Evolutionary conservation across 805 yeast species (phyloP).

Genomic region (Ogataea glucozyma): DNA sequence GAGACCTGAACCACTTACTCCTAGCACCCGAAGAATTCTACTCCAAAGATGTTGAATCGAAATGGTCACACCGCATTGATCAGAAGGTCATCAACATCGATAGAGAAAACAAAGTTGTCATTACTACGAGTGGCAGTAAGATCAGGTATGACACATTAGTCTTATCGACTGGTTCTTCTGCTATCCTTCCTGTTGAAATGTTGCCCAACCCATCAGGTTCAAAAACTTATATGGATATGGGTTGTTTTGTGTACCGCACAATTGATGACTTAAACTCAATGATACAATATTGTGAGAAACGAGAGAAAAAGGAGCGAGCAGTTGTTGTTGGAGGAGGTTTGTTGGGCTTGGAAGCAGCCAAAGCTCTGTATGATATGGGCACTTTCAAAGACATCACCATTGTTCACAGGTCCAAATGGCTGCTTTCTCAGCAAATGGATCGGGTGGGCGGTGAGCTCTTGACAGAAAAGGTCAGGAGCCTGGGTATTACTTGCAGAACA

Average conservation of each 20-base stretch:
- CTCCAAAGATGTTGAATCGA: constrained; percentile 21
- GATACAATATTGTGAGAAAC: constrained; percentile 26
- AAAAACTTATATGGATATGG: constrained; percentile 28
- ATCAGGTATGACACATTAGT: constrained; percentile 32
- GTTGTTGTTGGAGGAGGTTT: constrained; percentile 39
- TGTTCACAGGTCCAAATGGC: constrained; percentile 37
- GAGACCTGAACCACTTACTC: constrained; percentile 28
- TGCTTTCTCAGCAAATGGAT: constrained; percentile 39
- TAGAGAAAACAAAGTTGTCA: neutral
- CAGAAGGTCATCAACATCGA: constrained; percentile 16
- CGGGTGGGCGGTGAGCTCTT: constrained; percentile 37
- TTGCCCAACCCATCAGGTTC: constrained; percentile 21
- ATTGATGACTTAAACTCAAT: constrained; percentile 36
- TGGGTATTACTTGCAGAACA: constrained; percentile 54
- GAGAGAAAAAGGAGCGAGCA: constrained; percentile 24
- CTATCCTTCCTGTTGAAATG: constrained; percentile 31
- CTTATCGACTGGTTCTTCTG: constrained; percentile 37
- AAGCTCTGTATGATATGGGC: constrained; percentile 37
- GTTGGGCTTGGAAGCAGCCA: constrained; percentile 40
- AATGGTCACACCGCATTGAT: constrained; percentile 30
- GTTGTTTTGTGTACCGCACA: constrained; percentile 38
- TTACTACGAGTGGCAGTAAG: constrained; percentile 19
- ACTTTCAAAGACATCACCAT: constrained; percentile 33
- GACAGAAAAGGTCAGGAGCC: constrained; percentile 48
- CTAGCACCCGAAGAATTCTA: constrained; percentile 32